These are phyloP conservation scores for Vaccinium corymbosum DNA, from an alignment of 148 eudicot genomes.

Conservation along the genomic window DNA sequence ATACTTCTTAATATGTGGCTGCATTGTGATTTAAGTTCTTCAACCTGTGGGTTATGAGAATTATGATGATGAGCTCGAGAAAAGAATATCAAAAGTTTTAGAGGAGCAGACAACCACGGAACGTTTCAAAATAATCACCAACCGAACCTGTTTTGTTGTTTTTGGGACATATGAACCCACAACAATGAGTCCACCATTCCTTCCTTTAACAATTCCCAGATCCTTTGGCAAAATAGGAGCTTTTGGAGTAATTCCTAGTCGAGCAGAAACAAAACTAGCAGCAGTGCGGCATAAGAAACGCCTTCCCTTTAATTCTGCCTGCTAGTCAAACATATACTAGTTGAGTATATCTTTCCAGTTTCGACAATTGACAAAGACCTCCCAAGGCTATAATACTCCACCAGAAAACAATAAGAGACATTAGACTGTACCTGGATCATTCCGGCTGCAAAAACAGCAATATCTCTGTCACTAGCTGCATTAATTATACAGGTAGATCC, in stretches of 20 bases:
- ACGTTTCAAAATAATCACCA: not conserved
- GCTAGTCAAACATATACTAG: constrained; percentile 17
- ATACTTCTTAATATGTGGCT: constrained; percentile 53
- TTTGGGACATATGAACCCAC: constrained; percentile 99
- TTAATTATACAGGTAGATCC: constrained; percentile 88
- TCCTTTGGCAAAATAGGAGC: constrained; percentile 73
- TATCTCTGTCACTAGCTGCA: constrained; percentile 97
- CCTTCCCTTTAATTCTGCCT: constrained; percentile 94
- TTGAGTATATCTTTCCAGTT: not conserved
- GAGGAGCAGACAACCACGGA: not conserved
- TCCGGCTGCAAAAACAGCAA: constrained; percentile 96
- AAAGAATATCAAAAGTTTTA: not conserved
- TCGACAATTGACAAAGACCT: not conserved
- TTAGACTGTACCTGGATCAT: constrained; percentile 69
- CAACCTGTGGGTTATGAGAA: constrained; percentile 49
- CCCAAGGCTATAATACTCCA: constrained; percentile 1
- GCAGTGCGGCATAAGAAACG: constrained; percentile 91
- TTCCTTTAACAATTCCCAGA: constrained; percentile 56
- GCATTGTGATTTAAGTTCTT: constrained; percentile 64
- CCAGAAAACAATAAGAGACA: constrained; percentile 10
- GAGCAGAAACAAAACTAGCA: constrained; percentile 97
- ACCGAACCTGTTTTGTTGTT: constrained; percentile 86
- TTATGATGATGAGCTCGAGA: not conserved
- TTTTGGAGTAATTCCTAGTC: constrained; percentile 73
- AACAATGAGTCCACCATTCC: constrained; percentile 81